Evolutionary conservation across 129 eudicot genomes (phyloP).

Genomic region (Helianthus annuus): HanXRQr2.0-SUNRISE NC_035443.2:149488001-149488500

Average conservation of each 20-base stretch:
- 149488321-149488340: no score
- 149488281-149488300: conserved; percentile 51
- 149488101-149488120: not conserved
- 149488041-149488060: no score
- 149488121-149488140: no score
- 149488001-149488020: no score
- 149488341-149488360: no score
- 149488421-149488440: not conserved
- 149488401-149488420: not conserved
- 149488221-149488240: conserved; percentile 98
- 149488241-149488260: conserved; percentile 81
- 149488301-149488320: no score
- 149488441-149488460: not conserved
- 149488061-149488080: no score
- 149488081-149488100: no score
- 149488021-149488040: no score
- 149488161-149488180: conserved; percentile 55
- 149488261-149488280: conserved; percentile 70
- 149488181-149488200: conserved; percentile 64
- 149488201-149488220: conserved; percentile 84
- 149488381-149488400: not conserved
- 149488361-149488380: no score
- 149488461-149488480: not conserved
- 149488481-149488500: not conserved
- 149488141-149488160: not conserved